Conservation (phyloP, 2,329 filamentous ascomycete genomes). For the Orbilia blumenaviensis region DNA sequence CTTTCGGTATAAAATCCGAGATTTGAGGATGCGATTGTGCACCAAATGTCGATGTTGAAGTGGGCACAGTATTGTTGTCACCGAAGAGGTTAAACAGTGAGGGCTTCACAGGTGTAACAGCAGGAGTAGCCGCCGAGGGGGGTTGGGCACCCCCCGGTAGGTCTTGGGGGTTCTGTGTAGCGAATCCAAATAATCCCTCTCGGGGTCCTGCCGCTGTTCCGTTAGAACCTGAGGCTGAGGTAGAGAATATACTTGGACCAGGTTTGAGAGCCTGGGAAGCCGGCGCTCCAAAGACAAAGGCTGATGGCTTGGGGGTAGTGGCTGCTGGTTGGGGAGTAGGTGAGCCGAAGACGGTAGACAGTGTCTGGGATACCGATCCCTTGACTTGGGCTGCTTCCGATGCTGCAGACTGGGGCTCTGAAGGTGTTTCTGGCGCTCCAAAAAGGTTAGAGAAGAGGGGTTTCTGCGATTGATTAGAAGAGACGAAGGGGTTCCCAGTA, state of each 20-base stretch:
- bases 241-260: constrained; percentile 4
- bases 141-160: neutral
- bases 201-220: neutral
- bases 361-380: neutral
- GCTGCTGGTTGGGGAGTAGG: neutral
- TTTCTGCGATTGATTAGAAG: neutral
- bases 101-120: constrained; percentile 16
- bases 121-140: constrained; percentile 37
- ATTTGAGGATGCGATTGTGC: neutral
- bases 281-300: constrained; percentile 6
- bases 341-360: constrained; percentile 12
- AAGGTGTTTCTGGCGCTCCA: neutral
- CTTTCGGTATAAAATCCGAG: neutral
- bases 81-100: constrained; percentile 25
- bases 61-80: neutral
- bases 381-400: neutral
- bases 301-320: neutral
- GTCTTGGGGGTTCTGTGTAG: constrained; percentile 6
- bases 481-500: constrained; percentile 13
- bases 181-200: constrained; percentile 23
- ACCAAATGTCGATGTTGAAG: constrained; percentile 20
- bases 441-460: constrained; percentile 32
- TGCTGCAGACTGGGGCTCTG: neutral
- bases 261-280: constrained; percentile 13
- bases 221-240: constrained; percentile 6